A percentile compares a stretch with the other conserved stretches of the same genome.
phyloP scores from a whole-genome alignment of 2,329 filamentous ascomycete genomes.

The Fusarium metavorans region DNA sequence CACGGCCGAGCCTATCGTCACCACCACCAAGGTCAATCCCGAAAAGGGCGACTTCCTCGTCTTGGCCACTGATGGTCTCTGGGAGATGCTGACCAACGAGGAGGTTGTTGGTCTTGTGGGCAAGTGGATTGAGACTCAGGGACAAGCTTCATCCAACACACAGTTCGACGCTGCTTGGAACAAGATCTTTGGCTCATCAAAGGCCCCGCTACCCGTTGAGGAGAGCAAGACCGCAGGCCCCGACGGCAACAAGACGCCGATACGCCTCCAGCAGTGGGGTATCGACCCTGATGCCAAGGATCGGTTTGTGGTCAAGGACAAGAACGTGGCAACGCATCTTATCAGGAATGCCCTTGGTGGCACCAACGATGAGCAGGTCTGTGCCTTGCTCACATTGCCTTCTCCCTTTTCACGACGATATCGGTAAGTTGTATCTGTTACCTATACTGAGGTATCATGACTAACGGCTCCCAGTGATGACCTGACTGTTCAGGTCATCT shows the following conservation, averaged over 20 bases:
- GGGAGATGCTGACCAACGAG: conserved; percentile 99
- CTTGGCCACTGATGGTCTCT: conserved; percentile 94
- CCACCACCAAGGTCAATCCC: conserved; percentile 90
- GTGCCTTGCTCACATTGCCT: conserved; percentile 89
- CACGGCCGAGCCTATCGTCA: conserved; percentile 94
- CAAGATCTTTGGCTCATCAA: conserved; percentile 67
- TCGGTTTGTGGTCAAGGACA: conserved; percentile 94
- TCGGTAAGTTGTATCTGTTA: conserved; percentile 64
- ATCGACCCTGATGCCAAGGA: conserved; percentile 78
- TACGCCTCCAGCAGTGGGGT: conserved; percentile 92
- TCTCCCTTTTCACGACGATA: conserved; percentile 93
- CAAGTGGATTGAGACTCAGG: conserved; percentile 92
- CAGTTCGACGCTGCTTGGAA: conserved; percentile 80
- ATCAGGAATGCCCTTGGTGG: conserved; percentile 95
- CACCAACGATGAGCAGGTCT: conserved; percentile 92
- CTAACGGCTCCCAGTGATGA: conserved; percentile 75
- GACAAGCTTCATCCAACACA: conserved; percentile 61
- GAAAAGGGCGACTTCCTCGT: conserved; percentile 94
- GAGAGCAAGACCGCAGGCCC: conserved; percentile 60
- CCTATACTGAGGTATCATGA: too few relatives aligned
- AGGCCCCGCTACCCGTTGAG: conserved; percentile 80
- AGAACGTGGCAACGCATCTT: conserved; percentile 95
- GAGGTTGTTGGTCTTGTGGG: conserved; percentile 97
- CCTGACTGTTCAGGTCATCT: conserved; percentile 96
- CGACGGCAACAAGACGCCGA: conserved; percentile 85